Evolutionary conservation across 2,329 filamentous ascomycete genomes (phyloP).

Genomic region (Trichoderma sp.): DNA sequence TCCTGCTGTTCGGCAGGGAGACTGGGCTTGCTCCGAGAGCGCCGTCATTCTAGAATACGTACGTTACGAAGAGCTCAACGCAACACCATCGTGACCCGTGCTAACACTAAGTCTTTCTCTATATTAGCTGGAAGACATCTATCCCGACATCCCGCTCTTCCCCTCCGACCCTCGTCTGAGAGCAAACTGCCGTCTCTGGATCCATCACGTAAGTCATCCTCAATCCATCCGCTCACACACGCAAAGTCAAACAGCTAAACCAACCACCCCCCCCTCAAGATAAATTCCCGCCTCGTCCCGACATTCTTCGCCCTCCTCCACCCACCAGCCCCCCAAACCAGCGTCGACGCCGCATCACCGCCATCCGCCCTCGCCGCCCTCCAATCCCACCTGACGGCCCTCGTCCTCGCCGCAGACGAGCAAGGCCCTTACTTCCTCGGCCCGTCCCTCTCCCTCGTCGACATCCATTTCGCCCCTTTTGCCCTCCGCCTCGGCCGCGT

Average conservation of each 20-base stretch:
- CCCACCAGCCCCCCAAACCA: constrained; percentile 51
- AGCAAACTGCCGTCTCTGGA: constrained; percentile 76
- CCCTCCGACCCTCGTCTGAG: constrained; percentile 63
- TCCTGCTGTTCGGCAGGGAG: constrained; percentile 71
- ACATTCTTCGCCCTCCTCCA: constrained; percentile 72
- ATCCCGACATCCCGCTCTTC: constrained; percentile 57
- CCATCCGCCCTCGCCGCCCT: constrained; percentile 51
- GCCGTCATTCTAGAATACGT: constrained; percentile 83
- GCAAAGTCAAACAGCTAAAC: background rate
- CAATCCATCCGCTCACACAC: background rate
- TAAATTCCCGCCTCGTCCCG: constrained; percentile 74
- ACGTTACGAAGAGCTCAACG: constrained; percentile 31
- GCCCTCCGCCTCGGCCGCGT: constrained; percentile 65
- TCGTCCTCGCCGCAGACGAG: constrained; percentile 46
- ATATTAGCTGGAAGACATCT: constrained; percentile 68
- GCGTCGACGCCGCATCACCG: constrained; percentile 49
- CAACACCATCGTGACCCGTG: background rate
- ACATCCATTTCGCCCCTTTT: constrained; percentile 74
- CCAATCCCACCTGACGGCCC: constrained; percentile 57
- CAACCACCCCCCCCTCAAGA: constrained; percentile 40
- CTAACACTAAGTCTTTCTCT: constrained; percentile 40
- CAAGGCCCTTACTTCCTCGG: constrained; percentile 67
- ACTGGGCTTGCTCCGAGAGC: constrained; percentile 81
- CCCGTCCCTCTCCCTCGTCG: constrained; percentile 57
- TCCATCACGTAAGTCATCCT: constrained; percentile 62